Evolutionary conservation across 345 rosid species (phyloP), one percentile per base, ranked within the genome.

Genomic region (Eucalyptus tenuipes): DNA sequence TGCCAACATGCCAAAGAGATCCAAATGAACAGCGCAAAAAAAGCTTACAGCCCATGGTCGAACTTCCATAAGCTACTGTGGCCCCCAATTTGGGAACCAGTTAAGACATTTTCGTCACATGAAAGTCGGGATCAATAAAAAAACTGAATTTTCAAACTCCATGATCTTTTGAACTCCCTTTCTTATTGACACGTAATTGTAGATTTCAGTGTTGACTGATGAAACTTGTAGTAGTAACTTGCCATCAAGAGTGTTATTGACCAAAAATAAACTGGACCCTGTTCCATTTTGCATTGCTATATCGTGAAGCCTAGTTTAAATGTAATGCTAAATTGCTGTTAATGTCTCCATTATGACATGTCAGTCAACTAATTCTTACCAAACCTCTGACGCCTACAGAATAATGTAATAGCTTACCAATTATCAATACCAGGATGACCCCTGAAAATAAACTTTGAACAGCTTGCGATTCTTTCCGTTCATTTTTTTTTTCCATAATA

Each of bases 1-100:
- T 96, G 92, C 91, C 37, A 57, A 85, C 87, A 45, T 55, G 22
- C 87, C 82, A 75, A 40, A 5, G 15, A 40, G 82, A 88, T 64
- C 85, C 90, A 33, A 45, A 16, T 88, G 22, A 68, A 66, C 47
- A 59, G 24, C 20, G 50, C 48, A n/a, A 61, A 48, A 59, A n/a
- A 66, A 47, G 13, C 7, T 86, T 57, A 57, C n/a, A 16, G 7
- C n/a, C n/a, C 88, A 20, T 57, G 75, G 14, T 66, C 66, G 68
- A 88, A 40, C 25, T 57, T n/a, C 45, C 86, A 52, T 27, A 57
- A 81, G 49, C 47, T n/a, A 87, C 87, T 29, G 55, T 47, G 44
- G 40, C 53, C 55, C 20, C 50, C 37, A 16, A 8, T 44, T 75
- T 40, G 47, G 1, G 82, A 40, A 20, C 47, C 82, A 75, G 47